These are phyloP conservation scores for Xylaria sp. DNA, from an alignment of 2,329 filamentous ascomycete species.

Conservation along the genomic window DNA sequence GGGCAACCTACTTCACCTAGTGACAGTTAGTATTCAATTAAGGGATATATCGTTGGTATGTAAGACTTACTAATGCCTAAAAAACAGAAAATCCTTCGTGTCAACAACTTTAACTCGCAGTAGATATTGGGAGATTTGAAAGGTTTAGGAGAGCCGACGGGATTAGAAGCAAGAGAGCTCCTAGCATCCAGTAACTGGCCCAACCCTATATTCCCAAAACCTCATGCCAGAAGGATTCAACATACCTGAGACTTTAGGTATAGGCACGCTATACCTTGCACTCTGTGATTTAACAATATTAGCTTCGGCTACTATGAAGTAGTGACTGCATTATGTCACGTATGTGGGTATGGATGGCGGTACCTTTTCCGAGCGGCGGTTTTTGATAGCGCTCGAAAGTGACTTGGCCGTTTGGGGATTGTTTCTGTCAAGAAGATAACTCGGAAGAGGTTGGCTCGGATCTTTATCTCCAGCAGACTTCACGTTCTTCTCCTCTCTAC, in stretches of 20 bases:
- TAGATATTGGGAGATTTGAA: background rate
- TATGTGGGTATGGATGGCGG: background rate
- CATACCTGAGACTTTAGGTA: conserved; percentile 91
- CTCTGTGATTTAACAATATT: conserved; percentile 58
- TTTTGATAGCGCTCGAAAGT: conserved; percentile 88
- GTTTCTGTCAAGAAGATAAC: conserved; percentile 91
- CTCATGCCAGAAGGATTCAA: background rate
- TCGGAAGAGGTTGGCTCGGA: conserved; percentile 82
- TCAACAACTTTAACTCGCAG: conserved; percentile 5
- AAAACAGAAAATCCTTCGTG: background rate
- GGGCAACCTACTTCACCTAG: conserved; percentile 28
- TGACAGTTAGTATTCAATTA: conserved; percentile 19
- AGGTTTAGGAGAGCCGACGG: background rate
- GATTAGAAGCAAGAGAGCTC: background rate
- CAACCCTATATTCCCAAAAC: background rate
- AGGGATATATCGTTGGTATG: background rate
- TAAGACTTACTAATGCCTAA: conserved; percentile 68
- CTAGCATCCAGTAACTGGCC: background rate
- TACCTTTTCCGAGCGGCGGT: conserved; percentile 86
- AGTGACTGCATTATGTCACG: background rate
- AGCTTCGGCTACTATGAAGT: conserved; percentile 5
- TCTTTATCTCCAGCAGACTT: conserved; percentile 85
- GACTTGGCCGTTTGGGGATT: conserved; percentile 72
- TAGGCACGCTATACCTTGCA: conserved; percentile 88
- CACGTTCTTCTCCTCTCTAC: conserved; percentile 86